Base-by-base conservation (phyloP, 192 early-diverging fungal species). In the Coemansia sp. region DNA sequence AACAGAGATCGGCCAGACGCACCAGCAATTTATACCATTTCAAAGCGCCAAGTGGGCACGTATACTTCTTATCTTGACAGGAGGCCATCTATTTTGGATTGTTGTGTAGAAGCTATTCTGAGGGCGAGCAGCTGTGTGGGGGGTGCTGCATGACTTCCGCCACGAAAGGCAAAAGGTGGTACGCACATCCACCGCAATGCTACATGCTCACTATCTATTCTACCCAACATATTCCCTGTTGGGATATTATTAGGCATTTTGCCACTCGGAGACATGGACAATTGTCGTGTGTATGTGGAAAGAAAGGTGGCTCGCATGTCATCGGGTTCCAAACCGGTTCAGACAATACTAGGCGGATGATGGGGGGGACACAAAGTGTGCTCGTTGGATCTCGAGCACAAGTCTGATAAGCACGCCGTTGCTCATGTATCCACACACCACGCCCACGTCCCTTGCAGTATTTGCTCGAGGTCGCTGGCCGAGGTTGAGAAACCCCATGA, bases 241-340 rank as follows among this genome's bases (percentile, higher is more conserved):
- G 36, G 10, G 31, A 37, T 58, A 58, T 58, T 58, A 58, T 58
- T 58, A 58, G 56, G 34, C n/a, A 14, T 36, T 31, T 58, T 58
- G 56, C 56, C 33, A 36, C 34, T 58, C 56, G 35, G 35, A 16
- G 56, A 58, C 56, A 58, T 36, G 34, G 20, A 20, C 14, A 25
- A 53, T 53, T 53, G 52, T 33, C 25, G 55, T 35, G 33, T 20
- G 8, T 28, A 10, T 57, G 55, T 57, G 8, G 26, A 26, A 23
- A 52, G 13, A 52, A 52, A 9, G 25, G 55, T 57, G 26, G 55
- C 28, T 57, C 55, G 55, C 55, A 57, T 57, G 7, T 7, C 31
- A 31, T 31, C 55, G 0, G 18, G 18, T 11, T 18, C 20, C 4
- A 36, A 58, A 58, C 56, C 56, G 31, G 56, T 58, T 58, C 11